phyloP scores from a whole-genome alignment of 176 grass and related monocot genomes.

The Tillandsia leiboldiana region DNA sequence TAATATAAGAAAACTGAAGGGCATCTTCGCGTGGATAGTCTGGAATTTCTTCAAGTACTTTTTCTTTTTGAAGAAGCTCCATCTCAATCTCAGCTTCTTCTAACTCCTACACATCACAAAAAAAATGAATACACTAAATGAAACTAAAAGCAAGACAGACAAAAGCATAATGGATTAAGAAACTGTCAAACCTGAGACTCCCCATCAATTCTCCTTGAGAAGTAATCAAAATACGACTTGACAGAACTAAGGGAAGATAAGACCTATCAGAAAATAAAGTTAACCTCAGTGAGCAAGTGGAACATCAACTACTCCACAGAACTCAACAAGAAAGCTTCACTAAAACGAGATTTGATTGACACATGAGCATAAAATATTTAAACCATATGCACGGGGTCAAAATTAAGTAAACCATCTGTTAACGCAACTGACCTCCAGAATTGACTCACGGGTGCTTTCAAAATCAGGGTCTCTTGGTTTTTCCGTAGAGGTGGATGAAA shows the following conservation, averaged over 20 bases:
- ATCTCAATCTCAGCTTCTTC: slow-evolving; percentile 97
- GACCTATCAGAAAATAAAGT: slow-evolving; percentile 41
- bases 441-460: slow-evolving; percentile 62
- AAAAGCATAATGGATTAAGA: slow-evolving; percentile 21
- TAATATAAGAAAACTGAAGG: slow-evolving; percentile 19
- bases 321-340: slow-evolving; percentile 7
- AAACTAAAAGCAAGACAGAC: slow-evolving; percentile 13
- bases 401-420: neutral
- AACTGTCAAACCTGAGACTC: slow-evolving; percentile 53
- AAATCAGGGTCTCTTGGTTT: slow-evolving; percentile 46
- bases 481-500: slow-evolving; percentile 28
- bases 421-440: slow-evolving; percentile 60
- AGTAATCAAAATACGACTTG: slow-evolving; percentile 80
- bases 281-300: neutral
- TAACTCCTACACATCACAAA: slow-evolving; percentile 56
- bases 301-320: neutral
- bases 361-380: neutral
- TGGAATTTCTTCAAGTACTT: slow-evolving; percentile 28
- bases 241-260: slow-evolving; percentile 71
- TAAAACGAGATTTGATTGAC: too few relatives aligned
- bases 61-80: slow-evolving; percentile 70
- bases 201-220: slow-evolving; percentile 53
- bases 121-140: slow-evolving; percentile 7
- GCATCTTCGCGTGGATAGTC: slow-evolving; percentile 18
- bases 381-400: neutral